phyloP scores from a whole-genome alignment of 805 yeast species.

The Ascoidea rubescens region DNA sequence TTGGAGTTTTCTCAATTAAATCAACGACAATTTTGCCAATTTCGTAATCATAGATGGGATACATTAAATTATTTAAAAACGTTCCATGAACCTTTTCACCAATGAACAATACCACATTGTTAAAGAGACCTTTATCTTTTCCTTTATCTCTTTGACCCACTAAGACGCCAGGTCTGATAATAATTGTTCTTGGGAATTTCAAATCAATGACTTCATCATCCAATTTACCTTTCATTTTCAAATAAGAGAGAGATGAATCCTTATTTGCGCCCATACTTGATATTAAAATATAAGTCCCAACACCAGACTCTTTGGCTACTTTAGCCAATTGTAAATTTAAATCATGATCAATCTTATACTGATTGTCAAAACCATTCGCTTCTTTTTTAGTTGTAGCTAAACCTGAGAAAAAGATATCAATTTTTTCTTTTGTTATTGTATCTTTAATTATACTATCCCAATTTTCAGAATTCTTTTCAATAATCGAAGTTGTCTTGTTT shows the following conservation, averaged over 20 bases:
- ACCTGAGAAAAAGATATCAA: constrained; percentile 41
- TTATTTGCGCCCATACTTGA: constrained; percentile 53
- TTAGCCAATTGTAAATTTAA: constrained; percentile 54
- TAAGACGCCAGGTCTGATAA: constrained; percentile 65
- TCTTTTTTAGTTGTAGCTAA: constrained; percentile 64
- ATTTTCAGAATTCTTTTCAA: constrained; percentile 29
- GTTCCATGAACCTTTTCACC: constrained; percentile 22
- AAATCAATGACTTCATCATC: constrained; percentile 54
- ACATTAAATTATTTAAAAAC: constrained; percentile 17
- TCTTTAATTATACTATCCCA: constrained; percentile 33
- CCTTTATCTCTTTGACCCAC: constrained; percentile 42
- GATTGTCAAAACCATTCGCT: constrained; percentile 65
- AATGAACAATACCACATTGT: constrained; percentile 18
- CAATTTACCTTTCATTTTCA: constrained; percentile 58
- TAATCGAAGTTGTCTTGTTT: constrained; percentile 22
- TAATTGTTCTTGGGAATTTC: constrained; percentile 56
- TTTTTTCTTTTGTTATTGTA: constrained; percentile 15
- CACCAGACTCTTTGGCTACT: constrained; percentile 60
- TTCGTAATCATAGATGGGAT: constrained; percentile 51
- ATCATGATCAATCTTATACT: constrained; percentile 61
- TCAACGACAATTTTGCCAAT: constrained; percentile 42
- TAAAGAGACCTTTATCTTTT: constrained; percentile 23
- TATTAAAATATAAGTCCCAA: constrained; percentile 51
- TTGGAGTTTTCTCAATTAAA: neutral
- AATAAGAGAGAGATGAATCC: constrained; percentile 44